A percentile compares a stretch with the other conserved stretches of the same genome.
Conservation (phyloP, 2,329 filamentous ascomycete genomes). For the Xenosphaeropsis pyriputrescens region DNA sequence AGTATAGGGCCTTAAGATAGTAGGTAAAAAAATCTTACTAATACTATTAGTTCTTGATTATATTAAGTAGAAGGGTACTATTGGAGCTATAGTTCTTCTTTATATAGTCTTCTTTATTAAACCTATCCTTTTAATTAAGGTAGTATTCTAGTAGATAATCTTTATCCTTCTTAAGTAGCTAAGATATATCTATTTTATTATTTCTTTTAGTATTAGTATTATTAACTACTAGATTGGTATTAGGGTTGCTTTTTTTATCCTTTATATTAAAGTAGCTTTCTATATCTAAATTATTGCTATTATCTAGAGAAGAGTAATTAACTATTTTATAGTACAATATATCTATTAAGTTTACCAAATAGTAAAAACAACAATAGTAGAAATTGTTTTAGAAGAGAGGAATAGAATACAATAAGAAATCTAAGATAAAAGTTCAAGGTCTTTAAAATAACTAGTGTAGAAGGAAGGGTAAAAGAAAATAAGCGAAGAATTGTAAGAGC, state of each 20-base stretch:
- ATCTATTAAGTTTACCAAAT: slow-evolving; percentile 2
- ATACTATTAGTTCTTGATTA: slow-evolving; percentile 1
- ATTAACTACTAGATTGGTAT: slow-evolving; percentile 15
- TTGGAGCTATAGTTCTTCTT: slow-evolving; percentile 1
- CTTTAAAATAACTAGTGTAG: no score
- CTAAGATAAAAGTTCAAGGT: no score
- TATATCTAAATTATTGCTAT: slow-evolving; percentile 9
- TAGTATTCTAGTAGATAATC: slow-evolving; percentile 7
- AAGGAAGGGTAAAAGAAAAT: not conserved
- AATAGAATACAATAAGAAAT: no score
- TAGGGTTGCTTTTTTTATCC: slow-evolving; percentile 6
- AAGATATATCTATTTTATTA: slow-evolving; percentile 1
- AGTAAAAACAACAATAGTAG: not conserved
- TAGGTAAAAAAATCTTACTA: not conserved
- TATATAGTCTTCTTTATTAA: slow-evolving; percentile 4
- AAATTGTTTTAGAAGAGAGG: no score
- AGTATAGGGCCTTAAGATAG: not conserved
- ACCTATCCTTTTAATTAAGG: slow-evolving; percentile 6
- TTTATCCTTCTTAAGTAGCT: slow-evolving; percentile 8
- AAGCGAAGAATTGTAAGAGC: no score
- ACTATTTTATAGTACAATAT: slow-evolving; percentile 4
- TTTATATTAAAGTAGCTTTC: slow-evolving; percentile 10
- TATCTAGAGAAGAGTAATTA: slow-evolving; percentile 6
- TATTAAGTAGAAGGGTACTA: not conserved
- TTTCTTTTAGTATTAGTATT: no score